These are phyloP conservation scores for Musa schizocarpa DNA, from an alignment of 176 grass and related monocot genomes.

Conservation along the genomic window DNA sequence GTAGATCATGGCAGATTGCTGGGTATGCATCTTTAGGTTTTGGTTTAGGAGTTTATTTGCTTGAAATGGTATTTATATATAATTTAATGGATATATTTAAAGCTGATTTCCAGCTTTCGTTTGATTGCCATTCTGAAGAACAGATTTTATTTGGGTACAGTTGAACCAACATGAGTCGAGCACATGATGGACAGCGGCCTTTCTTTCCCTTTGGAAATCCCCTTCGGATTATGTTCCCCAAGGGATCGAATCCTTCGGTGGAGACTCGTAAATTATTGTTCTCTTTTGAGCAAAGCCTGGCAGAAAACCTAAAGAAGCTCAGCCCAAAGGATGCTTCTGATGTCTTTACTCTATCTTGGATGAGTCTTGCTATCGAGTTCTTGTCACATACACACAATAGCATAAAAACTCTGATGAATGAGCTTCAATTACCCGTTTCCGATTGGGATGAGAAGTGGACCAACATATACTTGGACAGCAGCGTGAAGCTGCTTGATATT, in stretches of 20 bases:
- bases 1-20: too few relatives aligned
- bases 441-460: slow-evolving; percentile 94
- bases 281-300: slow-evolving; percentile 53
- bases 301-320: slow-evolving; percentile 56
- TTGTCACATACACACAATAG: slow-evolving; percentile 40
- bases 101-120: background rate
- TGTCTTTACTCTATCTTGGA: slow-evolving; percentile 57
- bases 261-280: slow-evolving; percentile 37
- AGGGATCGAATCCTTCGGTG: slow-evolving; percentile 33
- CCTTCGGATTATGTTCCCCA: slow-evolving; percentile 39
- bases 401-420: slow-evolving; percentile 52
- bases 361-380: slow-evolving; percentile 48
- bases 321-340: slow-evolving; percentile 39
- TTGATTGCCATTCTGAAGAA: background rate
- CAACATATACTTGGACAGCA: slow-evolving; percentile 74
- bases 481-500: slow-evolving; percentile 64
- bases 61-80: background rate
- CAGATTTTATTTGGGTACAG: slow-evolving; percentile 1
- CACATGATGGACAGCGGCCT: slow-evolving; percentile 38
- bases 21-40: too few relatives aligned
- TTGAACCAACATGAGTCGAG: slow-evolving; percentile 46
- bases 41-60: too few relatives aligned
- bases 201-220: slow-evolving; percentile 63
- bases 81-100: background rate
- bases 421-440: slow-evolving; percentile 60